These are phyloP conservation scores for Trypanosoma cruzi DNA, from an alignment of 208 protist genomes.

Conservation along the genomic window DNA sequence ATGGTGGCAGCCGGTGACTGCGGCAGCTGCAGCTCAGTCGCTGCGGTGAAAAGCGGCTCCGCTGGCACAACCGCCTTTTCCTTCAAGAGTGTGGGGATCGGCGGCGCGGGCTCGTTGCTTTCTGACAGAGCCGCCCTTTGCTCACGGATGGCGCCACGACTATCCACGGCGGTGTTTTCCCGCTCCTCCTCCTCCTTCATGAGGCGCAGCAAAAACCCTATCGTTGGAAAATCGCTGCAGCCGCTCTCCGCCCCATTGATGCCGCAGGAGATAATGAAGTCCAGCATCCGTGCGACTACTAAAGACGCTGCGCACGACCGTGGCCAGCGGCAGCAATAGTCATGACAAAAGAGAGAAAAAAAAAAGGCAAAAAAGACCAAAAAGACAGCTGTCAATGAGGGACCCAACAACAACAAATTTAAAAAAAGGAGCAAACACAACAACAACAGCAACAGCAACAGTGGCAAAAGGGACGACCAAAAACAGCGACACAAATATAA, in stretches of 20 bases:
- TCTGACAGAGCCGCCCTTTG: neutral
- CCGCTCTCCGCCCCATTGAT: neutral
- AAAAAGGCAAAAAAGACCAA: neutral
- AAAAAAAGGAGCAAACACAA: neutral
- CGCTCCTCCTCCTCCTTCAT: slow-evolving; percentile 6
- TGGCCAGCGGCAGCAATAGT: neutral
- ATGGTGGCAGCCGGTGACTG: slow-evolving; percentile 5
- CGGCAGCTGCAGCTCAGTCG: neutral
- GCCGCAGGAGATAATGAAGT: slow-evolving; percentile 13
- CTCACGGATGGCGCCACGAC: slow-evolving; percentile 2
- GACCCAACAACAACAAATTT: neutral
- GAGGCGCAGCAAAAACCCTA: slow-evolving; percentile 7
- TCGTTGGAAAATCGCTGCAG: neutral
- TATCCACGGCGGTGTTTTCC: neutral
- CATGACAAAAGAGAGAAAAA: neutral
- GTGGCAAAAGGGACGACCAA: neutral
- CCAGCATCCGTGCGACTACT: slow-evolving; percentile 1
- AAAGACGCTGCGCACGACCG: neutral
- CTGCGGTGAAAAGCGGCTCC: too few relatives aligned
- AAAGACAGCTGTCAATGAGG: neutral
- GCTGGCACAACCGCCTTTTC: too few relatives aligned
- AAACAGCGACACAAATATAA: neutral
- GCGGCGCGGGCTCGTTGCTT: too few relatives aligned
- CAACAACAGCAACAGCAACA: neutral
- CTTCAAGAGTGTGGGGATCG: too few relatives aligned